A percentile compares a stretch with the other conserved stretches of the same genome.
Conservation (phyloP, 2,329 filamentous ascomycete genomes). For the Alternaria sp. region DNA sequence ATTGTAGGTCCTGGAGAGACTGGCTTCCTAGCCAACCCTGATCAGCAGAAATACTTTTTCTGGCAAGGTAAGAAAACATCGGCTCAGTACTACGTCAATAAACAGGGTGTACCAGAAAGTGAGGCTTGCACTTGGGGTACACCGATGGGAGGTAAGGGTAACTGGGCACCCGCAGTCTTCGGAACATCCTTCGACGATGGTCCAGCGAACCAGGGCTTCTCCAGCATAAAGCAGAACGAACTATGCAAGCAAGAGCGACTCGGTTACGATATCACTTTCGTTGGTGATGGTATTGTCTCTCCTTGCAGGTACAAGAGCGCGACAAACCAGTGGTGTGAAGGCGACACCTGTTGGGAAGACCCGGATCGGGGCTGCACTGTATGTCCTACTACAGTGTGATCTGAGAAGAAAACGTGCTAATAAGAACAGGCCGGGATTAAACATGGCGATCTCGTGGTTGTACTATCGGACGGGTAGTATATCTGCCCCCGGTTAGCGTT, state of each 20-base stretch:
- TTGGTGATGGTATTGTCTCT: slow-evolving; percentile 67
- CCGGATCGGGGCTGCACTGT: slow-evolving; percentile 78
- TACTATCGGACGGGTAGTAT: slow-evolving; percentile 38
- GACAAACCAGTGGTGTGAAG: slow-evolving; percentile 68
- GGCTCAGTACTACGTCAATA: slow-evolving; percentile 97
- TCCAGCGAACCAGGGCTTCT: slow-evolving; percentile 65
- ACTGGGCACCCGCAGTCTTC: slow-evolving; percentile 87
- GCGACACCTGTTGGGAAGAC: slow-evolving; percentile 52
- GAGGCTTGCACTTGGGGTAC: slow-evolving; percentile 81
- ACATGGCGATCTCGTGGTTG: slow-evolving; percentile 35
- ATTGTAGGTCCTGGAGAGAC: slow-evolving; percentile 66
- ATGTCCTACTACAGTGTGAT: slow-evolving; percentile 51
- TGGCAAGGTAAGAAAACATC: slow-evolving; percentile 80
- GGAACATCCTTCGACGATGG: slow-evolving; percentile 73
- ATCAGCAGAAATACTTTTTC: slow-evolving; percentile 75
- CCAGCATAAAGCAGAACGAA: slow-evolving; percentile 84
- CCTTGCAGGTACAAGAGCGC: slow-evolving; percentile 68
- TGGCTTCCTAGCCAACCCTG: slow-evolving; percentile 76
- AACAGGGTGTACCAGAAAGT: slow-evolving; percentile 70
- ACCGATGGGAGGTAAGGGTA: slow-evolving; percentile 68
- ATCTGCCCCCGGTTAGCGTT: background rate
- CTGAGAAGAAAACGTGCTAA: background rate
- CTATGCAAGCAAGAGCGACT: slow-evolving; percentile 74
- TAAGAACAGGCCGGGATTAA: slow-evolving; percentile 32
- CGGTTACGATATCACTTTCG: slow-evolving; percentile 81